These are phyloP conservation scores for Liriodendron chinense DNA, from an alignment of 164 flowering plant genomes.

Conservation along the genomic window DNA sequence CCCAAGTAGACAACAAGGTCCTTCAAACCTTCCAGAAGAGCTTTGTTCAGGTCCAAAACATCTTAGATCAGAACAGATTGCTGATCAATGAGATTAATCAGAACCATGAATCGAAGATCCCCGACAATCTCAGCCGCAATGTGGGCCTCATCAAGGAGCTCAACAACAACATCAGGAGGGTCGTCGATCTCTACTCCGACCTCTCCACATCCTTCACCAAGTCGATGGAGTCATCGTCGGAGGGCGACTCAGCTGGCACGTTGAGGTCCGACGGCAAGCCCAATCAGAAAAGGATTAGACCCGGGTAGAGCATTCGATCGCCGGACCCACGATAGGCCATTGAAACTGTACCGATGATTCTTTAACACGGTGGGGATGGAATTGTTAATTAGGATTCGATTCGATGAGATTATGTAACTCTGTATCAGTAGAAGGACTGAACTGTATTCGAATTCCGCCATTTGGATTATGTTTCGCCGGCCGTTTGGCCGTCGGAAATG, in stretches of 20 bases:
- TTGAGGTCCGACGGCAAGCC: slow-evolving; percentile 53
- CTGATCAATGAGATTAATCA: slow-evolving; percentile 83
- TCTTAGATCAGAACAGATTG: slow-evolving; percentile 42
- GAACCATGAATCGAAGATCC: slow-evolving; percentile 75
- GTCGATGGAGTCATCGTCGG: slow-evolving; percentile 65
- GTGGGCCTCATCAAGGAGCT: slow-evolving; percentile 82
- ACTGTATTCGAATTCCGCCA: neutral
- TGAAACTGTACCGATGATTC: neutral
- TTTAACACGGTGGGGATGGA: neutral
- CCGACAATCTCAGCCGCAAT: slow-evolving; percentile 66
- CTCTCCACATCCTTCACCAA: slow-evolving; percentile 61
- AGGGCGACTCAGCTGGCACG: slow-evolving; percentile 61
- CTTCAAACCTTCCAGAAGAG: slow-evolving; percentile 65
- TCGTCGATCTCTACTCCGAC: slow-evolving; percentile 77
- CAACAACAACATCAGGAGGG: slow-evolving; percentile 75
- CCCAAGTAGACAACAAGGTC: slow-evolving; percentile 60
- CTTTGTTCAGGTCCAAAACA: slow-evolving; percentile 17
- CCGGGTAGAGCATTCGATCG: slow-evolving; percentile 28
- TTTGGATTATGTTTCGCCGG: neutral
- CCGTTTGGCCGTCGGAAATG: neutral
- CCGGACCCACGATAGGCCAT: neutral
- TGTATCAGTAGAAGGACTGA: neutral
- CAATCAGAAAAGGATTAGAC: slow-evolving; percentile 68
- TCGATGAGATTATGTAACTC: neutral
- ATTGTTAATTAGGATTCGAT: neutral